Percentiles rank a stretch among this genome's conserved stretches.
Evolutionary conservation across 2,329 filamentous ascomycete species (phyloP).

Genomic region (Penicillium sp.): DNA sequence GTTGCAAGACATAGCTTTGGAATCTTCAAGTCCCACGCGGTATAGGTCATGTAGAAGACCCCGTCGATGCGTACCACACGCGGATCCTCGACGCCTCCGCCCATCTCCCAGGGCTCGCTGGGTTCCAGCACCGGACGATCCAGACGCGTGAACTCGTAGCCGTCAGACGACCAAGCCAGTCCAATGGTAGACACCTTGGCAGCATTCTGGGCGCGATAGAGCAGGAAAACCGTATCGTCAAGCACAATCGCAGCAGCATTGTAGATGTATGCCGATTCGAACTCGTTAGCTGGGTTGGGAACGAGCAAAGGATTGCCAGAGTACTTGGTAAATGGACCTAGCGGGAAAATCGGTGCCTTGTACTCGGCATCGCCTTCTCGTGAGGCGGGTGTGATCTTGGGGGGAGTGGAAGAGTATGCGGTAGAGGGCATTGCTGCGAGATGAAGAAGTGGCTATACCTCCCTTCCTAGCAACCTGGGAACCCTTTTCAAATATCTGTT

Average conservation of each 20-base stretch:
- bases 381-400: not conserved
- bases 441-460: not conserved
- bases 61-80: conserved; percentile 40
- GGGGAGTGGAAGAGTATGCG: not conserved
- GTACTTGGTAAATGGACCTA: not conserved
- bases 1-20: conserved; percentile 41
- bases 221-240: conserved; percentile 32
- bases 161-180: not conserved
- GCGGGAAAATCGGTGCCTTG: not conserved
- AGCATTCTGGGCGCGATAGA: conserved; percentile 41
- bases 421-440: not conserved
- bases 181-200: conserved; percentile 19
- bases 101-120: not conserved
- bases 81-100: conserved; percentile 39
- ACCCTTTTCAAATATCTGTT: not conserved
- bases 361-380: not conserved
- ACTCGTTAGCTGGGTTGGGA: conserved; percentile 19
- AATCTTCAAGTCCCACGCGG: conserved; percentile 34
- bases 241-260: conserved; percentile 27
- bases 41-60: conserved; percentile 44
- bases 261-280: conserved; percentile 26
- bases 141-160: not conserved
- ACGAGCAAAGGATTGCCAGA: not conserved
- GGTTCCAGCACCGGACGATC: not conserved
- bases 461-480: not conserved